phyloP scores from a whole-genome alignment of 129 eudicot species.

The Calendula officinalis region DNA sequence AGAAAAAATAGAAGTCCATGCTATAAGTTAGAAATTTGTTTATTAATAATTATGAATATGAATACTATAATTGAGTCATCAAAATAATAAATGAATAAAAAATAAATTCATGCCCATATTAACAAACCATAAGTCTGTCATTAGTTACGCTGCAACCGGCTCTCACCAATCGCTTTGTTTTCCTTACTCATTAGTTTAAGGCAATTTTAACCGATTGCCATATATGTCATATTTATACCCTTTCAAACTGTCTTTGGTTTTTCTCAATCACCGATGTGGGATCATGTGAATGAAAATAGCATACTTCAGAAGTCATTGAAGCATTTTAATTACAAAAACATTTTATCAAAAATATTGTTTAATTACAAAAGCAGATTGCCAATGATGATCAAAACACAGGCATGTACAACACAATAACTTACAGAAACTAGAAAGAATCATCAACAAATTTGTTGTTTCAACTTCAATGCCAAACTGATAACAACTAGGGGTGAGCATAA shows the following conservation, averaged over 20 bases:
- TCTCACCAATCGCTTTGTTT: conserved; percentile 99
- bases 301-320: too few species aligned
- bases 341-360: conserved; percentile 15
- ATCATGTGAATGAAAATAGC: background rate
- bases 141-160: conserved; percentile 71
- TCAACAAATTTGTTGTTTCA: conserved; percentile 5
- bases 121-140: background rate
- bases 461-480: conserved; percentile 7
- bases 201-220: conserved; percentile 12
- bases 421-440: conserved; percentile 30
- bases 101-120: conserved; percentile 70
- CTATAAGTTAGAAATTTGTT: too few species aligned
- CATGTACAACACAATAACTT: conserved; percentile 20
- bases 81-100: too few species aligned
- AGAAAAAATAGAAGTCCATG: too few species aligned
- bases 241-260: too few species aligned
- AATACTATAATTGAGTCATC: too few species aligned
- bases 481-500: too few species aligned
- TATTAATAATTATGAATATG: too few species aligned
- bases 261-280: conserved; percentile 31
- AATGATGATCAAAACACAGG: background rate
- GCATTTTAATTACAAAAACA: too few species aligned
- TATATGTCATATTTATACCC: background rate
- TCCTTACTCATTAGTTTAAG: conserved; percentile 99
- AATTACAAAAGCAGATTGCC: conserved; percentile 12